phyloP scores from a whole-genome alignment of 768 basidiomycete species.

The Zangia roseola region DNA sequence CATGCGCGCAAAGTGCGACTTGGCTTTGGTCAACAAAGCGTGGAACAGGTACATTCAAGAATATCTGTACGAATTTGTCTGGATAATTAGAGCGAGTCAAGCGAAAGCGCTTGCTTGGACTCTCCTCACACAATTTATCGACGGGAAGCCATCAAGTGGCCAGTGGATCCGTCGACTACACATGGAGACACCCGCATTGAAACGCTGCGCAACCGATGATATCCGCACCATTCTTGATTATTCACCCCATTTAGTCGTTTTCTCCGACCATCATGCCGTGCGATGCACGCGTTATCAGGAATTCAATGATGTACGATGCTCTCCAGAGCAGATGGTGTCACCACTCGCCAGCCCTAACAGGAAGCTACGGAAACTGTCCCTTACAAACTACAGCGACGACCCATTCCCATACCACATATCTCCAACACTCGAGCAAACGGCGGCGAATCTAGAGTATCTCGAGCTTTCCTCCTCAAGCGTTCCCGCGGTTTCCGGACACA shows the following conservation, averaged over 20 bases:
- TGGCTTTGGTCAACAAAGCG: constrained; percentile 53
- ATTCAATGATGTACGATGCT: constrained; percentile 43
- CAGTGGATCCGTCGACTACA: constrained; percentile 61
- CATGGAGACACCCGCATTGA: constrained; percentile 63
- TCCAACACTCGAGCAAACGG: constrained; percentile 50
- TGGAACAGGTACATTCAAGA: constrained; percentile 57
- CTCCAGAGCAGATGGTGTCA: constrained; percentile 57
- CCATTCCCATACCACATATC: constrained; percentile 55
- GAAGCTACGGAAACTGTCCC: constrained; percentile 56
- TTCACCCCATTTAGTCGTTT: constrained; percentile 56
- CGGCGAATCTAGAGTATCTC: constrained; percentile 59
- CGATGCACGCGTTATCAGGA: constrained; percentile 52
- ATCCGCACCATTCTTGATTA: constrained; percentile 68
- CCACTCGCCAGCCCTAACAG: constrained; percentile 56
- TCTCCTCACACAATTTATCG: constrained; percentile 43
- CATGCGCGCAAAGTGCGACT: constrained; percentile 48
- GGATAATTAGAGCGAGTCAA: constrained; percentile 58
- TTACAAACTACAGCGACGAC: constrained; percentile 72
- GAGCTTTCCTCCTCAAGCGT: constrained; percentile 61
- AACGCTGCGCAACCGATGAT: constrained; percentile 64
- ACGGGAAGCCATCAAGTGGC: constrained; percentile 38
- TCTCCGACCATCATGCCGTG: constrained; percentile 63
- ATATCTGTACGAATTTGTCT: constrained; percentile 65
- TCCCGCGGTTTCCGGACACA: constrained; percentile 38
- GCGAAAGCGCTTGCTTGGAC: constrained; percentile 47